Base-by-base conservation (phyloP, 2,329 filamentous ascomycete species). In the Fusarium sororula region DNA sequence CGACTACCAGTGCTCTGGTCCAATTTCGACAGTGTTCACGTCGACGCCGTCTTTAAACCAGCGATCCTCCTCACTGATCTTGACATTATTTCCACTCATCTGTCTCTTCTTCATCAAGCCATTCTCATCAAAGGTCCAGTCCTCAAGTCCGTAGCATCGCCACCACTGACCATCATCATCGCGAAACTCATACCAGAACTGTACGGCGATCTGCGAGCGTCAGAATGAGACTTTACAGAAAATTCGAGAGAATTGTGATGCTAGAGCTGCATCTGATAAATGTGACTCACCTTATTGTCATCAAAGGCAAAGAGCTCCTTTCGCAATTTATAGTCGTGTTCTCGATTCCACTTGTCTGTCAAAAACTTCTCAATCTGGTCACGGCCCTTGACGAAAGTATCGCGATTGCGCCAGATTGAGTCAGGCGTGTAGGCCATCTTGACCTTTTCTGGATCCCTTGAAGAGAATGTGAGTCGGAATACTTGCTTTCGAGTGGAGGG, bases 181-280 rank as follows among this genome's bases (percentile, higher is more conserved):
- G 72, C 90, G 88, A 83, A 90, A 95, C 82, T 97, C 92, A 78
- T 96, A 97, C 94, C 94, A 97, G 81, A 96, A 97, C 79, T 97
- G 94, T 28, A 97, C 94, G 2, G 94, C 94, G 73, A 95, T 96
- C 82, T 90, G 6, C 15, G 28, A 11, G 2, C 2, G 53, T 48
- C 45, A 64, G 47, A n/a, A 58, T 17, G 2, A 26, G 15, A 17
- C 17, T 4, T 14, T 5, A 6, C 2, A 7, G 28, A 3, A 4
- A n/a, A 22, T 2, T 12, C 1, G 2, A 22, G 17, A 20, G 3
- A 22, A 1, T 5, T 15, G 2, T 4, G 12, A 13, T 22, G 10
- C 2, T n/a, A 11, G 5, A 17, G 9, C 4, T 22, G 2, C 2
- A 5, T 5, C 2, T 10, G 9, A 11, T 3, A 18, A 22, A 5